phyloP scores from a whole-genome alignment of 2,329 filamentous ascomycete genomes.

The Aspergillus pseudoterreus region DNA sequence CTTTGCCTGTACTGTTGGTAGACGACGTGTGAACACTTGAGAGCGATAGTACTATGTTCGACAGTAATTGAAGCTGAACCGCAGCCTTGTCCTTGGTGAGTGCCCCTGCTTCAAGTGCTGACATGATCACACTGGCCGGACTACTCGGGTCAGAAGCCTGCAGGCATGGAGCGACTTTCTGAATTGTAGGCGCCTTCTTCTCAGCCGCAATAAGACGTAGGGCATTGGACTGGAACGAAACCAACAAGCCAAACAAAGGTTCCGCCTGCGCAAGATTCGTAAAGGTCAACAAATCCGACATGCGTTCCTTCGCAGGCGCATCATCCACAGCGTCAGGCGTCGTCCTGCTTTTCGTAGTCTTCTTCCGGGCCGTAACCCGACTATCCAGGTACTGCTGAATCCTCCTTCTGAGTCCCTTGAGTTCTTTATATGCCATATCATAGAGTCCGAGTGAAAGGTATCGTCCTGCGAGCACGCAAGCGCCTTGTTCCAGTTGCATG shows the following conservation, averaged over 20 bases:
- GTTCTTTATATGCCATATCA: constrained; percentile 39
- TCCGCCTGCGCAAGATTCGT: constrained; percentile 24
- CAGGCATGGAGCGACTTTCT: constrained; percentile 30
- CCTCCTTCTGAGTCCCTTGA: constrained; percentile 37
- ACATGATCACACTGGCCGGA: constrained; percentile 37
- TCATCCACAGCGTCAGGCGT: constrained; percentile 20
- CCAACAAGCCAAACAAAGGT: constrained; percentile 29
- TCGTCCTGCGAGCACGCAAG: constrained; percentile 41
- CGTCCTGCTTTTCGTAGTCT: constrained; percentile 7
- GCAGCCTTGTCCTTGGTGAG: constrained; percentile 39
- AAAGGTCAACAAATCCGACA: constrained; percentile 37
- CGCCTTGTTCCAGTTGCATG: constrained; percentile 41
- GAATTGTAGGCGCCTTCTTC: constrained; percentile 27
- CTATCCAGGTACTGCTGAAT: constrained; percentile 30
- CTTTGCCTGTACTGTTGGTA: constrained; percentile 13
- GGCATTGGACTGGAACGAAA: constrained; percentile 39
- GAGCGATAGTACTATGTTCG: constrained; percentile 38
- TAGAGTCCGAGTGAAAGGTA: constrained; percentile 38
- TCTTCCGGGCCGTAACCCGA: constrained; percentile 15
- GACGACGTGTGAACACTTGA: constrained; percentile 18
- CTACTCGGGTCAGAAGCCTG: constrained; percentile 33
- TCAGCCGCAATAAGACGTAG: constrained; percentile 36
- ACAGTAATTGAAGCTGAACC: constrained; percentile 42
- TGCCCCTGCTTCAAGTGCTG: constrained; percentile 33
- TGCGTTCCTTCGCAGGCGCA: constrained; percentile 30